These are phyloP conservation scores for Amanita pseudoporphyria DNA, from an alignment of 768 basidiomycete genomes.

Conservation along the genomic window DNA sequence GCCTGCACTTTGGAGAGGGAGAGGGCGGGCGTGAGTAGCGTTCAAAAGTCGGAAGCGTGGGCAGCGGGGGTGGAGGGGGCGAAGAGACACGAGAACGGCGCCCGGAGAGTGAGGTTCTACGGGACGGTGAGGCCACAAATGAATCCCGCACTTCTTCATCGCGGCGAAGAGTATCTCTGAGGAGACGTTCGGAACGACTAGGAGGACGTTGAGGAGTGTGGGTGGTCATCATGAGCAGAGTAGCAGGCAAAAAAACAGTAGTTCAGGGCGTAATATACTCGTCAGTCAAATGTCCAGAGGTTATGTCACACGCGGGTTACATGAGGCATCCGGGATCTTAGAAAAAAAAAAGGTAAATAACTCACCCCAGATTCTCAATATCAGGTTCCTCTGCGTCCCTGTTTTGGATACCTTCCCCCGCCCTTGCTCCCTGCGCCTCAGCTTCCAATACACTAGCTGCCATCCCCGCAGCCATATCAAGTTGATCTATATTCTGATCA, in stretches of 20 bases:
- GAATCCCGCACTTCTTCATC: conserved; percentile 25
- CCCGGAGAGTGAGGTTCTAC: background rate
- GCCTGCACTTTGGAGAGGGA: conserved; percentile 4
- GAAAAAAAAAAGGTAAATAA: background rate
- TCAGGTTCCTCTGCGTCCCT: background rate
- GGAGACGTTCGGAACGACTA: conserved; percentile 44
- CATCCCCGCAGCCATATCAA: too few species aligned
- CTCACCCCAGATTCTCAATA: background rate
- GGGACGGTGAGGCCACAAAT: background rate
- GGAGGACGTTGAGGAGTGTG: conserved; percentile 26
- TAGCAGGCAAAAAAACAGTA: background rate
- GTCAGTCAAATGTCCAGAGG: background rate
- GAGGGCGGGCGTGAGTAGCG: conserved; percentile 8
- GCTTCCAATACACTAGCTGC: background rate
- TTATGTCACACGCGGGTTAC: conserved; percentile 4
- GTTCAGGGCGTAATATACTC: background rate
- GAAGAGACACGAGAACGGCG: conserved; percentile 2
- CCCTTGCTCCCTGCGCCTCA: background rate
- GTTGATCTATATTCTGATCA: too few species aligned
- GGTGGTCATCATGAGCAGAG: background rate
- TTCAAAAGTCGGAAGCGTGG: background rate
- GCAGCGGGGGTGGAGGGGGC: conserved; percentile 12
- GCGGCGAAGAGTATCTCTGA: conserved; percentile 44
- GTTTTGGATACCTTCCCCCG: background rate
- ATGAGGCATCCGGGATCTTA: background rate